phyloP scores from a whole-genome alignment of 306 rosid genomes.

The Cicer cuneatum region DNA sequence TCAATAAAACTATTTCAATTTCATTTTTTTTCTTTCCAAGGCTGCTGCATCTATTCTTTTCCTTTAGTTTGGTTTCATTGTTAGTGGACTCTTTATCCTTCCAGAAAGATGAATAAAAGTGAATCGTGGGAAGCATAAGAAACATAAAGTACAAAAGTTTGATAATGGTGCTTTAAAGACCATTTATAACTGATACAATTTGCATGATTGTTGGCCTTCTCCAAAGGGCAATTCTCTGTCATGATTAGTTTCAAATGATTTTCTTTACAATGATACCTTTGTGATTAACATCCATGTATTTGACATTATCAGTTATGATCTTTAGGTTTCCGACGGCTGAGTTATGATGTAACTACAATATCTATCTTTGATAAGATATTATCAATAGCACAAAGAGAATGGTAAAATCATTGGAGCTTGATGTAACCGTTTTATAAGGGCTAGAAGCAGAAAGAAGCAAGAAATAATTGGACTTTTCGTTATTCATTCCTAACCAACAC shows the following conservation, averaged over 20 bases:
- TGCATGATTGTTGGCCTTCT: not conserved
- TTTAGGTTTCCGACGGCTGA: slow-evolving; percentile 86
- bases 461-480: too few relatives aligned
- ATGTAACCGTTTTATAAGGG: too few relatives aligned
- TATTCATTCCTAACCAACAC: too few relatives aligned
- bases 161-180: not conserved
- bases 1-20: not conserved
- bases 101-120: not conserved
- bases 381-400: too few relatives aligned
- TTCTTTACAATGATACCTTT: slow-evolving; percentile 6
- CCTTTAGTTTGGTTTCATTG: not conserved
- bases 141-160: slow-evolving; percentile 6
- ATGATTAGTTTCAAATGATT: not conserved
- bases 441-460: too few relatives aligned
- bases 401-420: too few relatives aligned
- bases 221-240: not conserved
- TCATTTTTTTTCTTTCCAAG: slow-evolving; percentile 10
- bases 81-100: slow-evolving; percentile 1
- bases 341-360: too few relatives aligned
- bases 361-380: too few relatives aligned
- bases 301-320: slow-evolving; percentile 34
- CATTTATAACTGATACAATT: slow-evolving; percentile 1
- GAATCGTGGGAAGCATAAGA: not conserved
- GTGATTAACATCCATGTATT: slow-evolving; percentile 1
- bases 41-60: not conserved